A percentile compares a stretch with the other conserved stretches of the same genome.
Conservation (phyloP, 2,329 filamentous ascomycete genomes). For the Diaporthe citrichinensis region DNA sequence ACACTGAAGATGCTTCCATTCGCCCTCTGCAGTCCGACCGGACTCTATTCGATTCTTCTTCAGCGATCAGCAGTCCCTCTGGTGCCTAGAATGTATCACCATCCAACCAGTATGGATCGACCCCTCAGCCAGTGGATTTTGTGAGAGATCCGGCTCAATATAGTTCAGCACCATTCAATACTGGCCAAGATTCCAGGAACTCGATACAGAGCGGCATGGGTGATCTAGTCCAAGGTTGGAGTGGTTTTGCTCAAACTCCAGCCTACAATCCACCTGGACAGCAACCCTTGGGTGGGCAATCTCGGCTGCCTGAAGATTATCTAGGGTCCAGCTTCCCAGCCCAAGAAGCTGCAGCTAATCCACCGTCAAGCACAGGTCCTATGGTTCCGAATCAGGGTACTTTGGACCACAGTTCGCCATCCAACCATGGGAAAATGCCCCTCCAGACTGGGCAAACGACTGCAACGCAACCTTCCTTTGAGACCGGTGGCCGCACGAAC, state of each 20-base stretch:
- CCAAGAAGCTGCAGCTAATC: not conserved
- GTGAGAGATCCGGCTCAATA: too few species aligned
- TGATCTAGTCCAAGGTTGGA: too few species aligned
- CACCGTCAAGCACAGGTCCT: not conserved
- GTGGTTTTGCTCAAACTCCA: not conserved
- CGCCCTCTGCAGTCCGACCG: not conserved
- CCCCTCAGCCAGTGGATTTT: too few species aligned
- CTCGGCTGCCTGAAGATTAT: not conserved
- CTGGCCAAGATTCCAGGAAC: too few species aligned
- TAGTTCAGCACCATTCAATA: too few species aligned
- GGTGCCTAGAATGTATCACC: too few species aligned
- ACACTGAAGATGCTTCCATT: too few species aligned
- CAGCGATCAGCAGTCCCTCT: too few species aligned
- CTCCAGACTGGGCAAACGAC: not conserved
- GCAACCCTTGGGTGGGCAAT: not conserved
- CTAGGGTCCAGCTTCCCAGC: not conserved
- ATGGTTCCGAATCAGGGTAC: not conserved
- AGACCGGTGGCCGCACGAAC: too few species aligned
- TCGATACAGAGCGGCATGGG: too few species aligned
- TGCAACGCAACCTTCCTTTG: not conserved
- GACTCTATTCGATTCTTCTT: too few species aligned
- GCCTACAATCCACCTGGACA: not conserved
- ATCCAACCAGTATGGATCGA: too few species aligned
- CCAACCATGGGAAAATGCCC: not conserved
- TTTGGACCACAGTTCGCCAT: not conserved